These are phyloP conservation scores for Mimosa bimucronata DNA, from an alignment of 306 rosid genomes.

Conservation along the genomic window DNA sequence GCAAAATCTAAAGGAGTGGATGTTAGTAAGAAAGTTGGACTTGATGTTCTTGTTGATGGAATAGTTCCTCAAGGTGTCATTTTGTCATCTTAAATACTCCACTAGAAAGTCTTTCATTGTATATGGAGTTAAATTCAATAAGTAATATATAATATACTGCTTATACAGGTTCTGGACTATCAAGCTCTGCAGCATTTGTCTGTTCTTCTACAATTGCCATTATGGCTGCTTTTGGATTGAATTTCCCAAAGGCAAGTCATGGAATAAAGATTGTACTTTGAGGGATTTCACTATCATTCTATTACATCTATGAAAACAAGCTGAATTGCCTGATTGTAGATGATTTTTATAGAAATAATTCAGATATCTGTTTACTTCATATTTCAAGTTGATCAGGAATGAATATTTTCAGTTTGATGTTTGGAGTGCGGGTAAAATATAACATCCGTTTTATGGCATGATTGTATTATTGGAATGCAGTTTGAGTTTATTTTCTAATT, in stretches of 20 bases:
- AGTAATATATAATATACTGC: neutral
- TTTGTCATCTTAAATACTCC: slow-evolving; percentile 22
- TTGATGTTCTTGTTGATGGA: slow-evolving; percentile 88
- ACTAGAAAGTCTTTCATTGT: slow-evolving; percentile 16
- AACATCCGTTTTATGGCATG: too few species aligned
- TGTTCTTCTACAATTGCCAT: slow-evolving; percentile 94
- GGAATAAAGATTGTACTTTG: too few species aligned
- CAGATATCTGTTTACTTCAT: too few species aligned
- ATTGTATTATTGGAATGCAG: slow-evolving; percentile 12
- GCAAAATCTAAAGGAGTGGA: slow-evolving; percentile 67
- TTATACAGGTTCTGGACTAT: slow-evolving; percentile 86
- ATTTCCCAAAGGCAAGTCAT: slow-evolving; percentile 74
- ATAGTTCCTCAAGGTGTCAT: slow-evolving; percentile 84
- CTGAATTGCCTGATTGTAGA: too few species aligned
- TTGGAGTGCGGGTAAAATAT: too few species aligned
- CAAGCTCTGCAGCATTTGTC: slow-evolving; percentile 99
- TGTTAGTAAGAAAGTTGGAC: slow-evolving; percentile 74
- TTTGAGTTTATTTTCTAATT: neutral
- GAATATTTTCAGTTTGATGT: neutral
- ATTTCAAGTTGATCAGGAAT: neutral
- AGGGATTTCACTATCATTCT: too few species aligned
- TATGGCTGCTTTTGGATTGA: slow-evolving; percentile 86
- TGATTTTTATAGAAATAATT: too few species aligned
- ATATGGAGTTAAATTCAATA: slow-evolving; percentile 6
- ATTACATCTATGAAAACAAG: too few species aligned